Evolutionary conservation across 2,329 filamentous ascomycete species (phyloP), one percentile per base, ranked within the genome.

Genomic region (Volutella citrinella): DNA sequence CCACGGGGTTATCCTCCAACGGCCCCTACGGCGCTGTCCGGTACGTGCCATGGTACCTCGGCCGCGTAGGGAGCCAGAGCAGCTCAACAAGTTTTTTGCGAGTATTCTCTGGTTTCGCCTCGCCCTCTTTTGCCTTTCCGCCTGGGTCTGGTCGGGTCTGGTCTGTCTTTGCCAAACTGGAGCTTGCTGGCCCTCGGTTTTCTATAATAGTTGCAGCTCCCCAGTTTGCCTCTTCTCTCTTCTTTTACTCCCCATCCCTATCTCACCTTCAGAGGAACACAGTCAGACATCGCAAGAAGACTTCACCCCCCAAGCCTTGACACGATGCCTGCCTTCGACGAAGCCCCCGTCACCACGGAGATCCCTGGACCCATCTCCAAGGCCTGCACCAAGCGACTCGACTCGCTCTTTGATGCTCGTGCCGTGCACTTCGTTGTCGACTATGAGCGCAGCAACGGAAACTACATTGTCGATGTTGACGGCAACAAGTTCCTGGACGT

Each of bases 381-480:
- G 57, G 60, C 61, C 36, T 56, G 54, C 38, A 47, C 57, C 31
- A 57, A 64, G 52, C 52, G 70, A 42, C 60, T 76, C 27, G 61
- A 72, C 42, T 54, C 60, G 32, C 61, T 75, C 42, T 75, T 73
- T 41, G 72, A 76, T 49, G 69, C 68, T 20, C 63, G 72, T 28
- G 70, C 68, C 35, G 61, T 74, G 36, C 68, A 74, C 56, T 72
- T 74, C 51, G 63, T 74, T 33, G 70, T 68, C 34, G 66, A 75
- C 51, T 76, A 75, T 45, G 56, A 69, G 30, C 68, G 73, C 59
- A 72, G 69, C 51, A 51, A 61, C 27, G 72, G 70, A 33, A 76
- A 74, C 56, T 76, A 75, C 54, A 66, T 72, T 40, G 63, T 68
- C 33, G 69, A 73, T 48, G 63, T 66, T 32, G 69, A 73, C 42